Percentiles rank a stretch among this genome's conserved stretches.
Evolutionary conservation across 805 yeast genomes (phyloP).

Genomic region (Metschnikowia kofuensis): DNA sequence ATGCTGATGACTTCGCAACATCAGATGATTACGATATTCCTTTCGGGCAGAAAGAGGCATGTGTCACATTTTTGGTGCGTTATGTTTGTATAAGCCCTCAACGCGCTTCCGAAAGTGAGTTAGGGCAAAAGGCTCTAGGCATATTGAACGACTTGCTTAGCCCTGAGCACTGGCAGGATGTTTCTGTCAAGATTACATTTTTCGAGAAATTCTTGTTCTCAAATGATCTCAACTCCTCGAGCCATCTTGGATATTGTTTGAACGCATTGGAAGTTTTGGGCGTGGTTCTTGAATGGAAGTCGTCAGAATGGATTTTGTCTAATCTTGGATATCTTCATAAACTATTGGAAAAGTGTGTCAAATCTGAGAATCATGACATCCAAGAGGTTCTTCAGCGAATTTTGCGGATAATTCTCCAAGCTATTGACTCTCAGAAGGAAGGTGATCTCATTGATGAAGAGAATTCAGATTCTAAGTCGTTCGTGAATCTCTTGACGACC

Average conservation of each 20-base stretch:
- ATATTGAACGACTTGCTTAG: constrained; percentile 71
- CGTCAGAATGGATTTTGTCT: constrained; percentile 72
- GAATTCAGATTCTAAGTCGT: constrained; percentile 60
- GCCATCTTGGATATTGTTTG: constrained; percentile 72
- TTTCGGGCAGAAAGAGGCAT: constrained; percentile 79
- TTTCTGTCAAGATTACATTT: constrained; percentile 77
- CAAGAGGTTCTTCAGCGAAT: constrained; percentile 83
- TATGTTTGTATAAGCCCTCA: constrained; percentile 85
- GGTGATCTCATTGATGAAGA: constrained; percentile 45
- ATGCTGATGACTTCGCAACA: constrained; percentile 39
- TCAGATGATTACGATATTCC: constrained; percentile 60
- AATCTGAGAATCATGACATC: constrained; percentile 79
- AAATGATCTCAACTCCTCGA: constrained; percentile 67
- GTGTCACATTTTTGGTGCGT: constrained; percentile 82
- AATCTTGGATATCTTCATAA: constrained; percentile 68
- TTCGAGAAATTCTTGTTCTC: constrained; percentile 85
- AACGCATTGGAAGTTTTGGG: constrained; percentile 89
- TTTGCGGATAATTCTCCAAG: constrained; percentile 62
- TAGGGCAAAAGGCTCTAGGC: constrained; percentile 79
- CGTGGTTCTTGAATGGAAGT: constrained; percentile 76
- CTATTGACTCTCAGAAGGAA: constrained; percentile 49
- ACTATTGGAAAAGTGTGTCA: constrained; percentile 75
- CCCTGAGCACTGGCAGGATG: constrained; percentile 81
- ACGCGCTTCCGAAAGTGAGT: constrained; percentile 76
- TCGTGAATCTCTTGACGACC: constrained; percentile 56